Conservation (phyloP, 2,329 filamentous ascomycete species). For the Hymenoscyphus salicellus region DNA sequence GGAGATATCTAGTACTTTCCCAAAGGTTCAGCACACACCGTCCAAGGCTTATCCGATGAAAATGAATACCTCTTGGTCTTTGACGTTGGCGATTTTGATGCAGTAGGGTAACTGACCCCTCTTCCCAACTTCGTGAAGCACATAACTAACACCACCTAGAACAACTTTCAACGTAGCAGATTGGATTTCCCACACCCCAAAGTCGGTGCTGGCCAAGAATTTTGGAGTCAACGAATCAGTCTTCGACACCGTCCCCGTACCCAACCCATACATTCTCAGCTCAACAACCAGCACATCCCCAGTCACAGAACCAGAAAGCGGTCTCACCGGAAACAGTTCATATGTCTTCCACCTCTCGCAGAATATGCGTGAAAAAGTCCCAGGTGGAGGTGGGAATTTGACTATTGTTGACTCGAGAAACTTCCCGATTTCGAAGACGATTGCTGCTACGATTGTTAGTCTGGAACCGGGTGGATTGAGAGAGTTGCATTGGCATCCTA, state of each 20-base stretch:
- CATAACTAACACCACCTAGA: conserved; percentile 32
- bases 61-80: conserved; percentile 46
- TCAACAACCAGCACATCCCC: conserved; percentile 45
- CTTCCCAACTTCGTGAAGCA: background rate
- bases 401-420: conserved; percentile 65
- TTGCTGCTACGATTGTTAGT: conserved; percentile 62
- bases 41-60: conserved; percentile 61
- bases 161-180: conserved; percentile 70
- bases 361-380: conserved; percentile 30
- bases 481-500: conserved; percentile 70
- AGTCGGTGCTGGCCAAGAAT: conserved; percentile 63
- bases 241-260: conserved; percentile 55
- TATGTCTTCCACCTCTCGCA: conserved; percentile 60
- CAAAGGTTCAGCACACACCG: conserved; percentile 60
- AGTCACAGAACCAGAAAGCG: conserved; percentile 45
- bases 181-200: conserved; percentile 66
- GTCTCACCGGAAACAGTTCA: conserved; percentile 55
- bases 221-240: conserved; percentile 60
- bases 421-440: conserved; percentile 63
- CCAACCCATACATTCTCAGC: background rate
- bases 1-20: conserved; percentile 70
- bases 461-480: conserved; percentile 61
- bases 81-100: background rate
- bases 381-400: conserved; percentile 60
- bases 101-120: background rate